Base-by-base conservation (phyloP, 108 stramenopile species). In the Bacterosira constricta region DNA sequence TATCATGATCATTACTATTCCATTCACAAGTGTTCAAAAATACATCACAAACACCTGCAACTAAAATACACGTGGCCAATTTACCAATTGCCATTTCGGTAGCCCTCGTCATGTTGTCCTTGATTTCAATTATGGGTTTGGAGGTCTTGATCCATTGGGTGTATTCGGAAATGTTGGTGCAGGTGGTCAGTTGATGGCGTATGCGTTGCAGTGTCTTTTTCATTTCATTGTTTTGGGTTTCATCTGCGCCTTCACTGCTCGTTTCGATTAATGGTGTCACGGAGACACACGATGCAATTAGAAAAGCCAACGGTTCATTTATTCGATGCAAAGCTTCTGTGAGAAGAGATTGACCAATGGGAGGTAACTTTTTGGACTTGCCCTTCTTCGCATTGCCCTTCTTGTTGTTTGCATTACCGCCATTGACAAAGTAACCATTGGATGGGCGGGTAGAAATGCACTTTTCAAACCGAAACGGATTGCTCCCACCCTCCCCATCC, bases 391-490 rank as follows among this genome's bases (percentile, higher is more conserved):
- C 66, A 13, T 74, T 57, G 11, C 46, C 9, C 38, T 60, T 30
- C 11, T 11, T 49, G 2, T 17, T 32, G n/a, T 35, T 55, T 1
- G 18, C 18, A n/a, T n/a, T n/a, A 17, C 32, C 54, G 12, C 54
- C 12, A 34, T 21, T 62, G n/a, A n/a, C n/a, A n/a, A n/a, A n/a
- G 17, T 21, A 25, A 11, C 35, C 45, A 29, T 49, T 63, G 6
- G 31, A 12, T 20, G 68, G 54, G 23, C 68, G 42, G 27, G 54
- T 69, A 30, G 62, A 69, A 39, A 77, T 69, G 29, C 52, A 39
- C 46, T 44, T 58, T 35, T 77, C 76, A 47, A 77, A 77, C 11
- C 76, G 67, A 17, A 77, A 64, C 17, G 68, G 76, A 36, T 63
- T 77, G 31, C 68, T 51, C n/a, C n/a, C n/a, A n/a, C n/a, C n/a